Evolutionary conservation across 2,329 filamentous ascomycete species (phyloP).

Genomic region (Bipolaris cookei): DNA sequence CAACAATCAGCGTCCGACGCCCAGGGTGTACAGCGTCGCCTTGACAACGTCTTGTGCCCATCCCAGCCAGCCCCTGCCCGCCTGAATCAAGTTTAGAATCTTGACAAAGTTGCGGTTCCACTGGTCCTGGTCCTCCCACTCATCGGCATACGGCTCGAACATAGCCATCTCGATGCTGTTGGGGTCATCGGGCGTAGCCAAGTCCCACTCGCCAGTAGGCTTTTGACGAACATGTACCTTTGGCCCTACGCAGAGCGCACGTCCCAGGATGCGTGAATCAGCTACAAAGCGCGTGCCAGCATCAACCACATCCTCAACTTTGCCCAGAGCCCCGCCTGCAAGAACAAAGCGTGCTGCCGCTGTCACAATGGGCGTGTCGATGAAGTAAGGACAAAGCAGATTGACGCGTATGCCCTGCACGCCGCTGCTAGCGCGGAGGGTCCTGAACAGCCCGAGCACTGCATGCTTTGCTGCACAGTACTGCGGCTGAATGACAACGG

Average conservation of each 20-base stretch:
- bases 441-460: conserved; percentile 68
- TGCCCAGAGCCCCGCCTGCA: conserved; percentile 62
- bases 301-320: conserved; percentile 66
- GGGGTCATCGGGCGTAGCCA: conserved; percentile 32
- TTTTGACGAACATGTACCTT: conserved; percentile 57
- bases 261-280: conserved; percentile 63
- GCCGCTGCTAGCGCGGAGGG: conserved; percentile 59
- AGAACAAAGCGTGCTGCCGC: conserved; percentile 58
- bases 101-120: conserved; percentile 62
- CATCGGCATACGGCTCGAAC: conserved; percentile 68
- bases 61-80: conserved; percentile 61
- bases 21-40: conserved; percentile 35
- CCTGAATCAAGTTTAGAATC: conserved; percentile 60
- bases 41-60: conserved; percentile 52
- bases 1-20: conserved; percentile 18
- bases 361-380: conserved; percentile 65
- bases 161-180: conserved; percentile 54
- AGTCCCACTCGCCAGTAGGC: conserved; percentile 42
- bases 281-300: conserved; percentile 67
- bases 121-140: conserved; percentile 63
- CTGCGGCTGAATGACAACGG: conserved; percentile 53
- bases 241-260: conserved; percentile 65
- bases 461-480: conserved; percentile 71
- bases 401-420: conserved; percentile 65
- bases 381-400: conserved; percentile 71